These are phyloP conservation scores for Wickerhamiella dianesei DNA, from an alignment of 805 yeast genomes.

Conservation along the genomic window DNA sequence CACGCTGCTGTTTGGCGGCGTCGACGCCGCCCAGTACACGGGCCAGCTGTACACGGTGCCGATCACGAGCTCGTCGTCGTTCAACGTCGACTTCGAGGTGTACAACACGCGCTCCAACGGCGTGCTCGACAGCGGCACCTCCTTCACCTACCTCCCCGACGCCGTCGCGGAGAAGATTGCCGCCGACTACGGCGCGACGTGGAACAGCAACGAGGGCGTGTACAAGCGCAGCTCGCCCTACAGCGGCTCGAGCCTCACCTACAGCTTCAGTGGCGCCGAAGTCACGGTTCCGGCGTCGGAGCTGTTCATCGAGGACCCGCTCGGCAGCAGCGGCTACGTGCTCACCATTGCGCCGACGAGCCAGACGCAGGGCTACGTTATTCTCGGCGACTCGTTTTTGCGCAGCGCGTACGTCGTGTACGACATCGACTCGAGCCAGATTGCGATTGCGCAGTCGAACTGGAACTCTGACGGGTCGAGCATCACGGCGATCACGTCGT, in stretches of 20 bases:
- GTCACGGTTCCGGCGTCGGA: conserved; percentile 19
- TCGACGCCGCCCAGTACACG: conserved; percentile 46
- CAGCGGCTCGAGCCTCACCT: conserved; percentile 5
- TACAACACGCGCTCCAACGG: conserved; percentile 6
- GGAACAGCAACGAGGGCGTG: not conserved
- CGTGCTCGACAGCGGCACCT: conserved; percentile 41
- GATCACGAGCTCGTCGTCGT: conserved; percentile 4
- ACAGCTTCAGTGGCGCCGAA: conserved; percentile 16
- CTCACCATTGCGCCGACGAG: conserved; percentile 11
- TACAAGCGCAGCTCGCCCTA: conserved; percentile 6
- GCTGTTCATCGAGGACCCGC: conserved; percentile 15
- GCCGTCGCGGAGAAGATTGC: conserved; percentile 7
- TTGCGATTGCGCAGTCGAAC: conserved; percentile 43
- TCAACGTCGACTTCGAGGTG: conserved; percentile 12
- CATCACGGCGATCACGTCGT: conserved; percentile 19
- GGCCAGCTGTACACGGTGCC: conserved; percentile 29
- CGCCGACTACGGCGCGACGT: conserved; percentile 7
- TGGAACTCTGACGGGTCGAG: conserved; percentile 19
- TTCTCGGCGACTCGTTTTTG: conserved; percentile 49
- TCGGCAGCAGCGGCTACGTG: not conserved
- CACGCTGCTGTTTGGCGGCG: conserved; percentile 42
- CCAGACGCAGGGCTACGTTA: conserved; percentile 17
- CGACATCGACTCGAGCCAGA: conserved; percentile 42
- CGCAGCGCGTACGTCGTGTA: conserved; percentile 52
- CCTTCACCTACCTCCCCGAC: conserved; percentile 34